phyloP scores from a whole-genome alignment of 441 rosid genomes.

The Manihot esculenta region DNA sequence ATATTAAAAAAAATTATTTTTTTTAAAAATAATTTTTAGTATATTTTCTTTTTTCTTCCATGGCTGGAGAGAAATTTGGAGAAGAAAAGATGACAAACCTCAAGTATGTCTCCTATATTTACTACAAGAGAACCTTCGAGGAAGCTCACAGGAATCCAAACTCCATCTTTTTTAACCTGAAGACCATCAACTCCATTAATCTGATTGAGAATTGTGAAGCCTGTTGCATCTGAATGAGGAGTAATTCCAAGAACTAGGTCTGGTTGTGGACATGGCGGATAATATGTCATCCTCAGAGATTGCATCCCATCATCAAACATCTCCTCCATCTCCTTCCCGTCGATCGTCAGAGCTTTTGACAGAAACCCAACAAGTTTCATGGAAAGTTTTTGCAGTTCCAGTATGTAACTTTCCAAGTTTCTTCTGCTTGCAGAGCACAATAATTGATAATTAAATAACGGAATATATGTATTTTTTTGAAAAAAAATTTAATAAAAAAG shows the following conservation, averaged over 20 bases:
- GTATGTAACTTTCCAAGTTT: constrained; percentile 34
- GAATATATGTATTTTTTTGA: too few species aligned
- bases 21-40: too few species aligned
- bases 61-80: not conserved
- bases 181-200: constrained; percentile 47
- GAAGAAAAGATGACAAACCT: constrained; percentile 25
- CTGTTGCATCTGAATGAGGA: constrained; percentile 46
- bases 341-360: constrained; percentile 30
- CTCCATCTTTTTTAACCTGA: constrained; percentile 39
- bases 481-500: not conserved
- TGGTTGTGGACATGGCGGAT: constrained; percentile 55
- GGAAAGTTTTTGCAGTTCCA: constrained; percentile 37
- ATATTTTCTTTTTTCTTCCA: too few species aligned
- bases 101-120: constrained; percentile 45
- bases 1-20: too few species aligned
- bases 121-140: constrained; percentile 38
- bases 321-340: constrained; percentile 31
- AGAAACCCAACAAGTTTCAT: constrained; percentile 28
- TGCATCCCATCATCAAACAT: constrained; percentile 40
- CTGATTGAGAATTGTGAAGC: constrained; percentile 45
- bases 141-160: constrained; percentile 40
- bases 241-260: constrained; percentile 42
- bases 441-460: too few species aligned
- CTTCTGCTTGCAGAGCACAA: constrained; percentile 21
- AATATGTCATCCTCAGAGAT: constrained; percentile 42